phyloP scores from a whole-genome alignment of 2,329 filamentous ascomycete genomes.

The Mariannaea elegans region DNA sequence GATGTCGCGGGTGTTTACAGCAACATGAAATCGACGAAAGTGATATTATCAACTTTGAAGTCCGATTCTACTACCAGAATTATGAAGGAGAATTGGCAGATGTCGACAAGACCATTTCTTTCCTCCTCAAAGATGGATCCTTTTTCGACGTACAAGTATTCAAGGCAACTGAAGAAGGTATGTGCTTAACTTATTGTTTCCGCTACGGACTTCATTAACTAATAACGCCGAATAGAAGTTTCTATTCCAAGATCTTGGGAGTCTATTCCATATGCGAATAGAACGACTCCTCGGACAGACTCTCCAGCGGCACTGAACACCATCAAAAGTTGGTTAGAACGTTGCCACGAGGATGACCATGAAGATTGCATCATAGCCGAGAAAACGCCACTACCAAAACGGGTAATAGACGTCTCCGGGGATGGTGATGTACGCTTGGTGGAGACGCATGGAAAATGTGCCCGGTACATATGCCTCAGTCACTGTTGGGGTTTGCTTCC shows the following conservation, averaged over 20 bases:
- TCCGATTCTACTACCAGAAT: constrained; percentile 1
- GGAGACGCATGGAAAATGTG: not conserved
- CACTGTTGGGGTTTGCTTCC: not conserved
- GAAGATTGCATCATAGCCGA: not conserved
- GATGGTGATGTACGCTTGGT: not conserved
- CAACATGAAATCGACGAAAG: not conserved
- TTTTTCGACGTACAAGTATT: constrained; percentile 14
- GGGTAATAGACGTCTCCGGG: constrained; percentile 1
- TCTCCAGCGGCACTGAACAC: not conserved
- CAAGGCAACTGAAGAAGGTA: not conserved
- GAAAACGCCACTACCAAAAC: constrained; percentile 3
- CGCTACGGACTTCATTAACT: not conserved
- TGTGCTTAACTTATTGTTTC: not conserved
- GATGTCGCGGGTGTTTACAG: not conserved
- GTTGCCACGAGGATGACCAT: not conserved
- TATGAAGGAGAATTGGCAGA: not conserved
- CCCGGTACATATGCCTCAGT: constrained; percentile 13
- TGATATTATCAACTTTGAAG: not conserved
- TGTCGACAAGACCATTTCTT: not conserved
- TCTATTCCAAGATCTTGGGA: constrained; percentile 8
- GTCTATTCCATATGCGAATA: not conserved
- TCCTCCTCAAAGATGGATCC: not conserved
- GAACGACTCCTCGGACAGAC: constrained; percentile 2
- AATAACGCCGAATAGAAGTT: not conserved
- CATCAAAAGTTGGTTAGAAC: not conserved